These are phyloP conservation scores for Calvatia gigantea DNA, from an alignment of 768 basidiomycete genomes.

Conservation along the genomic window DNA sequence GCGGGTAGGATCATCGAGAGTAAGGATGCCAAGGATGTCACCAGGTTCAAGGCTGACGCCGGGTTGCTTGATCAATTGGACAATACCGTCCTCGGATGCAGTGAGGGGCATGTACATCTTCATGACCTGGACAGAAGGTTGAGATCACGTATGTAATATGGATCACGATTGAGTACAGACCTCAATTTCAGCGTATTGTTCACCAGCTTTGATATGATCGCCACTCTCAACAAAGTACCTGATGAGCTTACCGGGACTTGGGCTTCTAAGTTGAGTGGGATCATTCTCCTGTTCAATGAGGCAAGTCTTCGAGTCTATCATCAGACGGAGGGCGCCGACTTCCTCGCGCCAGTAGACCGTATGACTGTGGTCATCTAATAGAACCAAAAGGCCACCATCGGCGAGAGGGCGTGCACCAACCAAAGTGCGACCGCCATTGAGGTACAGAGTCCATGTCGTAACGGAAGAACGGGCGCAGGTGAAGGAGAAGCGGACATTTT, in stretches of 20 bases:
- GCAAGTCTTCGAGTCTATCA: constrained; percentile 97
- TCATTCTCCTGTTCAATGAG: constrained; percentile 99
- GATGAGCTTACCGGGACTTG: constrained; percentile 94
- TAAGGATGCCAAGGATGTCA: constrained; percentile 95
- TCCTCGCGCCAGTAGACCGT: constrained; percentile 98
- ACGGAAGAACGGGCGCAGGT: constrained; percentile 89
- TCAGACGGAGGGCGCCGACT: constrained; percentile 87
- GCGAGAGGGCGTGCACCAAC: constrained; percentile 91
- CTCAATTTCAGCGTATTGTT: constrained; percentile 98
- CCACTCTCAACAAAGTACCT: constrained; percentile 95
- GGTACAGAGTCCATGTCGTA: constrained; percentile 89
- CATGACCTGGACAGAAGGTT: constrained; percentile 61
- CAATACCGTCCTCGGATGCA: constrained; percentile 89
- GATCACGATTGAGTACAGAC: constrained; percentile 35
- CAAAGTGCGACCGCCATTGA: constrained; percentile 91
- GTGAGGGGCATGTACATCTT: constrained; percentile 99
- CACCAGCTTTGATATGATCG: constrained; percentile 94
- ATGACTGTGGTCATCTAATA: constrained; percentile 92
- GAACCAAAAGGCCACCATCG: constrained; percentile 90
- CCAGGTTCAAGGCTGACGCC: constrained; percentile 96
- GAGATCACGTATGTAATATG: constrained; percentile 1
- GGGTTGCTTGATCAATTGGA: constrained; percentile 97
- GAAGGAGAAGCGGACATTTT: constrained; percentile 92
- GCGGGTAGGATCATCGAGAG: constrained; percentile 91
- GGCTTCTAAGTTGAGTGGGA: constrained; percentile 93